Conservation (phyloP, 768 basidiomycete species). For the Russula lepida region DNA sequence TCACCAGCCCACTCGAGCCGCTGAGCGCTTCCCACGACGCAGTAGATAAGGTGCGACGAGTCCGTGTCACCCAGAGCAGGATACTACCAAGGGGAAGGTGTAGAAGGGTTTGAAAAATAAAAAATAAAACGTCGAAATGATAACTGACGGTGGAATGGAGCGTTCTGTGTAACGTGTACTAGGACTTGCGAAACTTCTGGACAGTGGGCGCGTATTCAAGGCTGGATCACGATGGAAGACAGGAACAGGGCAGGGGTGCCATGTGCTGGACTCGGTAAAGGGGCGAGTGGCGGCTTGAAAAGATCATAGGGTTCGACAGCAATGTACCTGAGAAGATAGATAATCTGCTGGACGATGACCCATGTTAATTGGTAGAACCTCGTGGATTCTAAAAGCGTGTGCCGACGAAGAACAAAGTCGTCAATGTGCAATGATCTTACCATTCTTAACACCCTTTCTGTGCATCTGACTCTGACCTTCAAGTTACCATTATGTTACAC, state of each 20-base stretch:
- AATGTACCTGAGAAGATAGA: too few species aligned
- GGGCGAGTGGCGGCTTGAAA: neutral
- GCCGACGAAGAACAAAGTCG: neutral
- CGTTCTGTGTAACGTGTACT: neutral
- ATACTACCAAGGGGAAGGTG: conserved; percentile 18
- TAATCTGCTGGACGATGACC: too few species aligned
- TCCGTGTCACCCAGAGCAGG: conserved; percentile 7
- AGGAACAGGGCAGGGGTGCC: neutral
- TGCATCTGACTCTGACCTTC: too few species aligned
- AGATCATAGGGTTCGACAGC: too few species aligned
- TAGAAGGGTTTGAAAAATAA: conserved; percentile 12
- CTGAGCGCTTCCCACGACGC: too few species aligned
- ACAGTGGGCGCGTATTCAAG: neutral
- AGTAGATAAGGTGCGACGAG: neutral
- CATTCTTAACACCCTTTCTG: too few species aligned
- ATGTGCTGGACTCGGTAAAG: neutral
- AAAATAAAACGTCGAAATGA: too few species aligned
- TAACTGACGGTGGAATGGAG: neutral
- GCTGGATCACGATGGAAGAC: neutral
- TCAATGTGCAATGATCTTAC: too few species aligned
- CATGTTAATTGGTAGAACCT: neutral
- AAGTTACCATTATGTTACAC: too few species aligned
- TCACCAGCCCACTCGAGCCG: neutral
- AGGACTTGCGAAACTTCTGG: neutral
- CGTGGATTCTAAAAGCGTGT: neutral